Evolutionary conservation across 2,329 filamentous ascomycete genomes (phyloP).

Genomic region (Raffaelea deltoideospora): DNA sequence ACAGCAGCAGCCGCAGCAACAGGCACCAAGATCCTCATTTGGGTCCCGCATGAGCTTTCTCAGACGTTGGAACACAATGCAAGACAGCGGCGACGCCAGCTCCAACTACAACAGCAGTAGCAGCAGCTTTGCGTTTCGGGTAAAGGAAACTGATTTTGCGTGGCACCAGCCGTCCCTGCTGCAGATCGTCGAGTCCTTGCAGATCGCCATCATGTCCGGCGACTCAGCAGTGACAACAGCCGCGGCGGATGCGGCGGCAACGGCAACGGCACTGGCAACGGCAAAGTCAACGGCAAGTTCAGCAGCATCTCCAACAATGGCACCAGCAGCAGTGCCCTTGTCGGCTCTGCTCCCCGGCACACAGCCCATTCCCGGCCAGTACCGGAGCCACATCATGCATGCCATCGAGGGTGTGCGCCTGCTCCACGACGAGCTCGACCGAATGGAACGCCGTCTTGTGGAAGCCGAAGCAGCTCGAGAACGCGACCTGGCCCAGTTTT

Average conservation of each 20-base stretch:
- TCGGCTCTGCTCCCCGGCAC: constrained; percentile 1
- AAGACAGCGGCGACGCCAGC: too few species aligned
- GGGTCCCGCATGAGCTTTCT: too few species aligned
- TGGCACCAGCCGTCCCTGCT: constrained; percentile 27
- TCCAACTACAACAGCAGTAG: too few species aligned
- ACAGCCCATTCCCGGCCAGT: constrained; percentile 22
- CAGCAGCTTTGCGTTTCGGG: neutral
- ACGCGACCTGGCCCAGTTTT: constrained; percentile 19
- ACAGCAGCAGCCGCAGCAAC: too few species aligned
- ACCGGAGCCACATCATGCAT: constrained; percentile 25
- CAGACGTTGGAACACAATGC: too few species aligned
- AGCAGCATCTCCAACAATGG: too few species aligned
- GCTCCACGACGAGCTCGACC: constrained; percentile 5
- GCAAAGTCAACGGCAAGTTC: neutral
- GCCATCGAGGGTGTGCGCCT: constrained; percentile 11
- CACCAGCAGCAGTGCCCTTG: neutral
- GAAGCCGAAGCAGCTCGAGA: constrained; percentile 16
- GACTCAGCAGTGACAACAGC: too few species aligned
- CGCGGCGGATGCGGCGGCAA: too few species aligned
- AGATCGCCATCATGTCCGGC: constrained; percentile 24
- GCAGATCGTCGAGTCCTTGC: constrained; percentile 29
- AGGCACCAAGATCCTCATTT: too few species aligned
- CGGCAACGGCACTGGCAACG: neutral
- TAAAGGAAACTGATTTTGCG: constrained; percentile 9
- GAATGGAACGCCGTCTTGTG: constrained; percentile 11